These are phyloP conservation scores for Avena insularis DNA, from an alignment of 176 grass and related monocot genomes.

Conservation along the genomic window DNA sequence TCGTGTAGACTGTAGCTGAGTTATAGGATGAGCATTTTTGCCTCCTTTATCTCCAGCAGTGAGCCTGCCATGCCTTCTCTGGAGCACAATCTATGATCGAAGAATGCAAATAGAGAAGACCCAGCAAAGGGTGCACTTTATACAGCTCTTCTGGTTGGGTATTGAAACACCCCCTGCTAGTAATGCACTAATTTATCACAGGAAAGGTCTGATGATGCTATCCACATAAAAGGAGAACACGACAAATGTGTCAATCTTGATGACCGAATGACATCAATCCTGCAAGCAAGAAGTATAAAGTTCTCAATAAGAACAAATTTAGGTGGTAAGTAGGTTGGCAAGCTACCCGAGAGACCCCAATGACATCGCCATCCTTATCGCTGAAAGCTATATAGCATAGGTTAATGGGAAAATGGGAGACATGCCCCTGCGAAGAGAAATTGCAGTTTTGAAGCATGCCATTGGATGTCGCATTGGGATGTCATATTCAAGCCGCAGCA, in stretches of 20 bases:
- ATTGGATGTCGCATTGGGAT: conserved; percentile 1
- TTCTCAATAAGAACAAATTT: conserved; percentile 42
- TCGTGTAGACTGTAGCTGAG: conserved; percentile 15
- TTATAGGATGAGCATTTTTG: conserved; percentile 32
- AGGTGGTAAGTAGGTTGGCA: conserved; percentile 33
- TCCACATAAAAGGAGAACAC: conserved; percentile 39
- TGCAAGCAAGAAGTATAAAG: conserved; percentile 34
- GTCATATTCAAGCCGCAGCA: neutral
- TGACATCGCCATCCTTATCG: conserved; percentile 12
- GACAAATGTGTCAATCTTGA: conserved; percentile 41
- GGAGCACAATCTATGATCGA: conserved; percentile 22
- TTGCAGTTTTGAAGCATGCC: neutral
- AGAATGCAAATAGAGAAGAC: conserved; percentile 36
- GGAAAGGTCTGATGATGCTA: conserved; percentile 13
- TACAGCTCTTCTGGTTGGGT: conserved; percentile 25
- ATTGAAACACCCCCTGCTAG: conserved; percentile 9
- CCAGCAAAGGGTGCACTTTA: conserved; percentile 30
- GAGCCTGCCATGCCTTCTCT: conserved; percentile 6
- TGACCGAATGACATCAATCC: conserved; percentile 18
- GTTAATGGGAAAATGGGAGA: neutral
- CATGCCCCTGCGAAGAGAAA: neutral
- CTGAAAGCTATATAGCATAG: conserved; percentile 35
- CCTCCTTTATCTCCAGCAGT: conserved; percentile 14
- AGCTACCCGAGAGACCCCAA: conserved; percentile 30
- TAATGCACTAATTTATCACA: conserved; percentile 36